These are phyloP conservation scores for Torulaspora maleeae DNA, from an alignment of 805 yeast genomes.

Conservation along the genomic window DNA sequence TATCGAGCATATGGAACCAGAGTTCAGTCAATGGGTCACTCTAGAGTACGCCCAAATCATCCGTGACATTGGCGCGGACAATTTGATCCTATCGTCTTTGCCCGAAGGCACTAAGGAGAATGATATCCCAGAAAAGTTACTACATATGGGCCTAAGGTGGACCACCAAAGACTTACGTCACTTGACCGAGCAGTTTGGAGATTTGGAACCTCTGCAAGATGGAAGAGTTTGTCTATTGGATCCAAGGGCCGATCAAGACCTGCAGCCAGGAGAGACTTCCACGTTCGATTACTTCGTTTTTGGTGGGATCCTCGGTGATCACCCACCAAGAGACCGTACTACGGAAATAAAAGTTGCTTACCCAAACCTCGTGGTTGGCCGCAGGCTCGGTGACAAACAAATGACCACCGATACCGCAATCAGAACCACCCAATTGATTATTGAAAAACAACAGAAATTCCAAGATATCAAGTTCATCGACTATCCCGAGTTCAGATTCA, in stretches of 20 bases:
- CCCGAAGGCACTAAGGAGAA: conserved; percentile 55
- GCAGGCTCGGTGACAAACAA: conserved; percentile 81
- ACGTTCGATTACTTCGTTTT: conserved; percentile 84
- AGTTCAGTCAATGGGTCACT: conserved; percentile 93
- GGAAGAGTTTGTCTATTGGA: conserved; percentile 76
- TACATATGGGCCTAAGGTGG: conserved; percentile 69
- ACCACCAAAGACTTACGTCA: conserved; percentile 67
- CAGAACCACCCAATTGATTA: conserved; percentile 78
- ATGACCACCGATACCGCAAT: conserved; percentile 99
- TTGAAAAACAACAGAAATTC: conserved; percentile 54
- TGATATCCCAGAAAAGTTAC: conserved; percentile 60
- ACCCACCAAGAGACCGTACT: conserved; percentile 87
- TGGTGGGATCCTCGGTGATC: conserved; percentile 95
- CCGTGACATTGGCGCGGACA: conserved; percentile 73
- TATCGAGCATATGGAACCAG: conserved; percentile 96
- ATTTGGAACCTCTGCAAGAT: conserved; percentile 43
- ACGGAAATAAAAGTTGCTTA: conserved; percentile 76
- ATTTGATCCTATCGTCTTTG: conserved; percentile 71
- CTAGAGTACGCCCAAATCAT: conserved; percentile 82
- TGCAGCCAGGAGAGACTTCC: conserved; percentile 61
- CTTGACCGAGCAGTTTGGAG: conserved; percentile 36
- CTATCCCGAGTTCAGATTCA: conserved; percentile 89
- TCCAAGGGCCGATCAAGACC: conserved; percentile 75
- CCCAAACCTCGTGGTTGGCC: conserved; percentile 66
- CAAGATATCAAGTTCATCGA: conserved; percentile 81